Conservation (phyloP, 1,139 yeast genomes). For the Hyphopichia buzzinii region DNA sequence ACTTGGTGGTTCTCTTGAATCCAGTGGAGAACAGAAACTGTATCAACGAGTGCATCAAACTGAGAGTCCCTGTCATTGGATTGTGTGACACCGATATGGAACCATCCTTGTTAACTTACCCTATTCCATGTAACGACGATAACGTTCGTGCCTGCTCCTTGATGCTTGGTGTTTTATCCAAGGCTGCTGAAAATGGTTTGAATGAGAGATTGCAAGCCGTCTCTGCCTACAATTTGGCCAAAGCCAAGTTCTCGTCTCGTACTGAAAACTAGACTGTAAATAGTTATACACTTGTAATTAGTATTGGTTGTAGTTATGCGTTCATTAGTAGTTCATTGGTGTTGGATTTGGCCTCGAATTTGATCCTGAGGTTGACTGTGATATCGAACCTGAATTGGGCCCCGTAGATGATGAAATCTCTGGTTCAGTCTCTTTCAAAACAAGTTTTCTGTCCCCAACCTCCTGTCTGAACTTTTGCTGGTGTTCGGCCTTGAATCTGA, state of each 20-base stretch:
- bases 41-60: constrained; percentile 75
- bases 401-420: neutral
- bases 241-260: neutral
- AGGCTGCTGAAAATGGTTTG: constrained; percentile 81
- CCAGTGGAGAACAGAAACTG: constrained; percentile 87
- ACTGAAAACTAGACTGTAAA: neutral
- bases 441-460: constrained; percentile 20
- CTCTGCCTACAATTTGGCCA: constrained; percentile 1
- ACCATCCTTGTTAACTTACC: constrained; percentile 84
- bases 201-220: constrained; percentile 49
- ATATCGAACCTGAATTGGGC: too few relatives aligned
- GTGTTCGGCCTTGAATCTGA: constrained; percentile 19
- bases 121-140: constrained; percentile 96
- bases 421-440: neutral
- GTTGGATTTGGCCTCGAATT: too few relatives aligned
- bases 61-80: constrained; percentile 90
- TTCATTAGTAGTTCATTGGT: neutral
- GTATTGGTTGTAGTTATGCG: neutral
- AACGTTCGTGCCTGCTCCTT: constrained; percentile 79
- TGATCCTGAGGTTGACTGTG: too few relatives aligned
- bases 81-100: constrained; percentile 92
- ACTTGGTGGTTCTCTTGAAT: constrained; percentile 78
- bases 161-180: constrained; percentile 77
- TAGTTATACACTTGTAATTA: neutral
- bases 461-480: constrained; percentile 22